Evolutionary conservation across 805 yeast species (phyloP).

Genomic region (Candida michaelii): DNA sequence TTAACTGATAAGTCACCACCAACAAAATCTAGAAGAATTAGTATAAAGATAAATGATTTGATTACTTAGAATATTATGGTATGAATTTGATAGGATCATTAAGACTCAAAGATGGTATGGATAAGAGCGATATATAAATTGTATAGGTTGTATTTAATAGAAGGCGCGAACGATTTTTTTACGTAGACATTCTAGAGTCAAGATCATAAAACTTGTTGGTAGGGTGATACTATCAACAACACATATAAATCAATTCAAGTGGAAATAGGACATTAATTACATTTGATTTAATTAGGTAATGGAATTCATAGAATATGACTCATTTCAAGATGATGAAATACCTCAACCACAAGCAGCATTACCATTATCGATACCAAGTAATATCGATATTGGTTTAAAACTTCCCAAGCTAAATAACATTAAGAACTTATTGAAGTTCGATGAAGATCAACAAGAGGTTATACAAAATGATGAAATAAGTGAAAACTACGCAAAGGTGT

Average conservation of each 20-base stretch:
- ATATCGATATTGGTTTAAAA: conserved; percentile 32
- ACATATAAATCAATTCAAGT: neutral
- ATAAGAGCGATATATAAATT: neutral
- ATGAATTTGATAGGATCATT: neutral
- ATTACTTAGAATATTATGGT: conserved; percentile 17
- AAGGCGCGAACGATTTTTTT: neutral
- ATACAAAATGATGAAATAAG: conserved; percentile 27
- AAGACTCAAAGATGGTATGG: neutral
- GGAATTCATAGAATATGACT: conserved; percentile 45
- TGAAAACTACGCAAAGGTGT: conserved; percentile 48
- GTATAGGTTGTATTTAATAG: conserved; percentile 1
- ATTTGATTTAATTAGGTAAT: conserved; percentile 15
- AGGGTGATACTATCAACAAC: too few relatives aligned
- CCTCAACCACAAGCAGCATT: conserved; percentile 48
- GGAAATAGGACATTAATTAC: neutral
- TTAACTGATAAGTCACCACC: conserved; percentile 11
- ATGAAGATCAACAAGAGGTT: conserved; percentile 16
- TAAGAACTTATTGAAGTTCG: conserved; percentile 28
- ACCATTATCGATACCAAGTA: conserved; percentile 36
- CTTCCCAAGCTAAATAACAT: conserved; percentile 34
- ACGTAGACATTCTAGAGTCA: neutral
- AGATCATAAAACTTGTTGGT: neutral
- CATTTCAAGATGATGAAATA: conserved; percentile 27
- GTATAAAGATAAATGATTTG: conserved; percentile 34
- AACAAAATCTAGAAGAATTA: conserved; percentile 10